Evolutionary conservation across 2,329 filamentous ascomycete species (phyloP).

Genomic region (Verticillium alfalfae): DNA sequence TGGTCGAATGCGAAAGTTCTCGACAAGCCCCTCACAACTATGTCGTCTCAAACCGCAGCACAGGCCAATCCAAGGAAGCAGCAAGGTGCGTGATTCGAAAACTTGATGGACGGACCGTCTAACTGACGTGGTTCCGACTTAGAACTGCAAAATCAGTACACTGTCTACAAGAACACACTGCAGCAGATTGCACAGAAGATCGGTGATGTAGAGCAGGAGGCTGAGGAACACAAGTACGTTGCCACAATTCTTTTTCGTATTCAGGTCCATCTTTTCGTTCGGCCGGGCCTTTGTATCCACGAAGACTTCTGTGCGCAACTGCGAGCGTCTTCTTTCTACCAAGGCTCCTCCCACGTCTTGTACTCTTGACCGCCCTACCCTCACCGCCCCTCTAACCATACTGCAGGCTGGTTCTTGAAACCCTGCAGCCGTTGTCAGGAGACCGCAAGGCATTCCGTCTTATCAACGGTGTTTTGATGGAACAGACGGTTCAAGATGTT

Average conservation of each 20-base stretch:
- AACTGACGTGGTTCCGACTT: background rate
- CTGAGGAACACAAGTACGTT: constrained; percentile 93
- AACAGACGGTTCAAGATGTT: constrained; percentile 90
- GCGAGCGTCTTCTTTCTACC: background rate
- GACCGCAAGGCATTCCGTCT: constrained; percentile 98
- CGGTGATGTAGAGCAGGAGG: constrained; percentile 93
- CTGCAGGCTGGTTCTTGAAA: constrained; percentile 85
- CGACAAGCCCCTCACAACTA: constrained; percentile 14
- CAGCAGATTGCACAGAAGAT: constrained; percentile 95
- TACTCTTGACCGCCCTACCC: constrained; percentile 5
- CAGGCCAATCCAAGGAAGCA: constrained; percentile 55
- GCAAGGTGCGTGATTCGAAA: constrained; percentile 49
- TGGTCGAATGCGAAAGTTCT: background rate
- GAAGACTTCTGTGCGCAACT: background rate
- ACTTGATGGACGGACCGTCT: background rate
- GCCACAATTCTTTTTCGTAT: constrained; percentile 11
- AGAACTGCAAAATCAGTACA: constrained; percentile 79
- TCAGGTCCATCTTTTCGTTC: background rate
- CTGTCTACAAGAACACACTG: constrained; percentile 70
- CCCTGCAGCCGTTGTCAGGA: constrained; percentile 71
- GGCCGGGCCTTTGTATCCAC: background rate
- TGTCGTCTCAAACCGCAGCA: constrained; percentile 44
- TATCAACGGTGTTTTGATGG: constrained; percentile 94
- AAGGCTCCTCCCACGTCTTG: background rate
- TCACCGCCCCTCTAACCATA: background rate